Evolutionary conservation across 2,329 filamentous ascomycete species (phyloP).

Genomic region (Ophiostoma fasciatum): DNA sequence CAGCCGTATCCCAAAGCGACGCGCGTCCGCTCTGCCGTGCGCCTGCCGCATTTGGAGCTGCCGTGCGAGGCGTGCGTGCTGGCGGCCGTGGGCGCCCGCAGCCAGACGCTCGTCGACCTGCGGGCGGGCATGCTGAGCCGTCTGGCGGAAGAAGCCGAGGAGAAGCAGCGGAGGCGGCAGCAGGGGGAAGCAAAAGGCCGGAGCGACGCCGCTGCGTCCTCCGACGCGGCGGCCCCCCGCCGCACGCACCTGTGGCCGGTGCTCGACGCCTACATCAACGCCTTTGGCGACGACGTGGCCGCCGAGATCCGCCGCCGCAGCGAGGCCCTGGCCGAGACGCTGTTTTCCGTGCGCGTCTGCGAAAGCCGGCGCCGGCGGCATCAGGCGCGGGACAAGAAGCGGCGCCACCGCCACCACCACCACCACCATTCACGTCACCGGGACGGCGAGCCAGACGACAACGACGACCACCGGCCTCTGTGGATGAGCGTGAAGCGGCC

Average conservation of each 20-base stretch:
- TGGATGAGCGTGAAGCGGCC: background rate
- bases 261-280: conserved; percentile 29
- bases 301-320: conserved; percentile 3
- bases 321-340: background rate
- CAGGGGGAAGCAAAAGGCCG: too few relatives aligned
- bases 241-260: conserved; percentile 25
- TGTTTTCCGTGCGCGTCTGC: conserved; percentile 7
- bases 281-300: conserved; percentile 9
- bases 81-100: conserved; percentile 29
- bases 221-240: background rate
- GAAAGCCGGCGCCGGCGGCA: conserved; percentile 5
- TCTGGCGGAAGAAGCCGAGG: conserved; percentile 9
- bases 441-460: background rate
- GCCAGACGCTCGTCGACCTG: conserved; percentile 28
- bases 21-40: background rate
- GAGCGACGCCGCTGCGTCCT: too few relatives aligned
- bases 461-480: background rate
- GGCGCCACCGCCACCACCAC: background rate
- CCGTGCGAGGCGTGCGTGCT: conserved; percentile 40
- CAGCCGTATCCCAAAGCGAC: background rate
- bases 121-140: conserved; percentile 28
- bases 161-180: background rate
- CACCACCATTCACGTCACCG: background rate
- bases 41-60: conserved; percentile 7
- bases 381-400: background rate